Evolutionary conservation across 441 rosid genomes (phyloP), one percentile per base, ranked within the genome.

Genomic region (Bocquillonia castaneifolia): DNA sequence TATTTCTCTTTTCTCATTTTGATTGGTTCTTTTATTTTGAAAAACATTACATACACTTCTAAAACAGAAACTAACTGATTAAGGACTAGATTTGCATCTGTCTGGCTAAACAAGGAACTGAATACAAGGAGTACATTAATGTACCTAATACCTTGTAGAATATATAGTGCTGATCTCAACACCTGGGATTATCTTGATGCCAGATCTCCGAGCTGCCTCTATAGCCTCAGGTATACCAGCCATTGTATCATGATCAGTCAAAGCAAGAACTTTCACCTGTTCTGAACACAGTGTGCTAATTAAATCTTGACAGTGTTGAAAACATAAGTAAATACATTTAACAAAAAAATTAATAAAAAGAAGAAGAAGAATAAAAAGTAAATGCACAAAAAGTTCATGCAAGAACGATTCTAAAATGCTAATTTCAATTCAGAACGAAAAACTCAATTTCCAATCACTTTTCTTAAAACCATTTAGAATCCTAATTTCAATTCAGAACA

Each of bases 211-310:
- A 62, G 89, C 96, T 48, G 92, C 85, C 80, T 93, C 96, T 25
- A 86, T 59, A 60, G 99, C 99, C 76, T 93, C 96, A 0, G 96
- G 92, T 34, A 93, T 68, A 54, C 96, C 99, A 70, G 85, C 76
- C 87, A 93, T 75, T 0, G 97, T 91, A 72, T 91, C 98, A 62
- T 93, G 98, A 81, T 93, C 98, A 15, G 98, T 93, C 69, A 91
- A 81, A 79, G 95, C 81, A 76, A 93, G 91, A 77, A 89, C 99
- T 80, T 93, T 88, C 73, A 91, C 96, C 96, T 91, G 90, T 69
- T 77, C 84, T 79, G 71, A 81, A 74, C 75, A 81, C 72, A 80
- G 50, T 68, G 64, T 29, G 67, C 70, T 40, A 55, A 78, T 82
- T 74, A 80, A 79, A 72, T 75, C 59, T 42, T 42, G 53, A 26